Conservation (phyloP, 2,329 filamentous ascomycete genomes). For the Cordyceps fumosorosea region DNA sequence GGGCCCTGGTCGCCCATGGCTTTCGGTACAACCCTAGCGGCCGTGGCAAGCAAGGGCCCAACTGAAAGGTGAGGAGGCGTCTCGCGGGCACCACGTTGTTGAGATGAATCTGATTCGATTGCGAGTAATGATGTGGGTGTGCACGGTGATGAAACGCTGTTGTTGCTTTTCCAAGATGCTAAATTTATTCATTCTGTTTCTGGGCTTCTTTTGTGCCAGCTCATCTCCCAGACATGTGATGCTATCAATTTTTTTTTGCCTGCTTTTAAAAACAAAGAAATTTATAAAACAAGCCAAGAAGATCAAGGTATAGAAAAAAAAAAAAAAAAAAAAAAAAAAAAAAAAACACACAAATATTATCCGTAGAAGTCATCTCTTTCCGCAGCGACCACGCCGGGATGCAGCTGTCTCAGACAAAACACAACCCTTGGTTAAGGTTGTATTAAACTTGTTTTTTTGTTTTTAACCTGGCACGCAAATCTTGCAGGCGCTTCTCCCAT, state of each 20-base stretch:
- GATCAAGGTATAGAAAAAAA: background rate
- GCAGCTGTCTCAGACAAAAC: constrained; percentile 4
- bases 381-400: background rate
- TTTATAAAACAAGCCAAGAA: background rate
- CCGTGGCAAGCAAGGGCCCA: background rate
- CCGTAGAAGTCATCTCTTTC: background rate
- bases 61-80: background rate
- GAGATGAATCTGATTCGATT: background rate
- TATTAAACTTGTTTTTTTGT: constrained; percentile 4
- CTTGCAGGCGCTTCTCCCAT: background rate
- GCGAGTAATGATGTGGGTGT: background rate
- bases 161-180: background rate
- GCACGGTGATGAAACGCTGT: background rate
- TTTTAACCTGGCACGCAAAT: background rate
- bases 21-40: constrained; percentile 5
- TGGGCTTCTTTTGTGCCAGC: background rate
- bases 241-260: background rate
- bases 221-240: background rate
- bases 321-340: background rate
- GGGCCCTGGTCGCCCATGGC: background rate
- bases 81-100: background rate
- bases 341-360: too few species aligned
- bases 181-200: background rate
- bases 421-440: background rate
- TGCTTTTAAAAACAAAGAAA: background rate